Evolutionary conservation across 306 rosid species (phyloP).

Genomic region (Cucumis sativus): DNA sequence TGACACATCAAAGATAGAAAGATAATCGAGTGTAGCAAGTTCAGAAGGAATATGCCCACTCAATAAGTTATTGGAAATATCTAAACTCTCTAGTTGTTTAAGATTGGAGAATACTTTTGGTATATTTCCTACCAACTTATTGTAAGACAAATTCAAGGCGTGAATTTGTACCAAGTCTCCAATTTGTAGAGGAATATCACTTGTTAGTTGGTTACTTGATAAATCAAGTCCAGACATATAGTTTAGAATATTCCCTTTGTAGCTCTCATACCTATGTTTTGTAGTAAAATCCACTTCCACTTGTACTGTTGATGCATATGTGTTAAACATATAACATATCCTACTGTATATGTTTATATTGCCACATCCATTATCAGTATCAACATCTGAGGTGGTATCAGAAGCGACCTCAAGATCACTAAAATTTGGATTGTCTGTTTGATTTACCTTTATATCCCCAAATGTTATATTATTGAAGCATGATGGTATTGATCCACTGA

Average conservation of each 20-base stretch:
- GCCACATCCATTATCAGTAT: no score
- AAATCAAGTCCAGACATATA: neutral
- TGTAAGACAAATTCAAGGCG: neutral
- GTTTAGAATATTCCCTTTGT: neutral
- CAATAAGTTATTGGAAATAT: constrained; percentile 4
- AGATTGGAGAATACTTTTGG: neutral
- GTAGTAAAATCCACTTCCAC: neutral
- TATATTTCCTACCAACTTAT: neutral
- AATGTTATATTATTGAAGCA: neutral
- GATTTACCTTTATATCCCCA: neutral
- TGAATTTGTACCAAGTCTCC: neutral
- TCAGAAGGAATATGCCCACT: neutral
- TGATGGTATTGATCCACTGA: neutral
- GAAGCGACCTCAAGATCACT: no score
- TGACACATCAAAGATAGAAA: no score
- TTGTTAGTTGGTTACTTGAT: neutral
- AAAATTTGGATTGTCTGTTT: neutral
- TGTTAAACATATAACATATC: no score
- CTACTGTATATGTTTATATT: no score
- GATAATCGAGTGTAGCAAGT: no score
- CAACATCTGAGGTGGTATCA: no score
- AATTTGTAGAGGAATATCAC: neutral
- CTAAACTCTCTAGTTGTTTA: neutral
- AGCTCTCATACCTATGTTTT: neutral
- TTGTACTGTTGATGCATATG: neutral